Conservation (phyloP, 768 basidiomycete species). For the Amanita subjunquillea region DNA sequence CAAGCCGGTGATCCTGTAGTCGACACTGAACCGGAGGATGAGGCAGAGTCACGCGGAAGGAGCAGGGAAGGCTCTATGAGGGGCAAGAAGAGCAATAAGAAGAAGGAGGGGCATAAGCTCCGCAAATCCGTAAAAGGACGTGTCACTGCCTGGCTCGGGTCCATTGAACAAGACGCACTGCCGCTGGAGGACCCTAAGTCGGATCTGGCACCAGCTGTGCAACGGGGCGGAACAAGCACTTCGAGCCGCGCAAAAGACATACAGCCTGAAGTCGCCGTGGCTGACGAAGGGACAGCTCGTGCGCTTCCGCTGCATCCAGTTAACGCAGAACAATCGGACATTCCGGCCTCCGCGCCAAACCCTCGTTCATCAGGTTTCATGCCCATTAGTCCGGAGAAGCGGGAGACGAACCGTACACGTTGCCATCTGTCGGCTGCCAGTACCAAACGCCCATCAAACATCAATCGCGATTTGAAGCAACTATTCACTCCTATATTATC, state of each 20-base stretch:
- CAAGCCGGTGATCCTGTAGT: conserved; percentile 7
- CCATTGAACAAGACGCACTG: conserved; percentile 40
- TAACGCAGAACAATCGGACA: neutral
- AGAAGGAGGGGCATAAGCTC: conserved; percentile 13
- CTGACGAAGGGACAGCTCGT: neutral
- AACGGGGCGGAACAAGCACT: neutral
- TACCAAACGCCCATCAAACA: conserved; percentile 6
- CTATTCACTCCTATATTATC: neutral
- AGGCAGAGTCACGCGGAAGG: conserved; percentile 8
- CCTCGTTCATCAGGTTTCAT: conserved; percentile 73
- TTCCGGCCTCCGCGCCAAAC: conserved; percentile 39
- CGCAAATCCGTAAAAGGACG: conserved; percentile 46
- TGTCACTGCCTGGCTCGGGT: conserved; percentile 72
- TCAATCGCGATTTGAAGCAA: neutral
- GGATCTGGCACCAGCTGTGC: neutral
- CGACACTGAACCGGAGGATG: conserved; percentile 10
- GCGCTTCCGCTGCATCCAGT: neutral
- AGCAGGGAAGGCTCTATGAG: conserved; percentile 14
- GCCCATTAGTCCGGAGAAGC: conserved; percentile 46
- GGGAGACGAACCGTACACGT: conserved; percentile 15
- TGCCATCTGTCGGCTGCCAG: neutral
- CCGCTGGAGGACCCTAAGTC: conserved; percentile 37
- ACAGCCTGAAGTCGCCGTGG: neutral
- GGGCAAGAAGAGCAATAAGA: conserved; percentile 15
- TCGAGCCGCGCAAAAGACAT: neutral